A percentile compares a stretch with the other conserved stretches of the same genome.
phyloP scores from a whole-genome alignment of 2,329 filamentous ascomycete genomes.

The Lasiodiplodia sp. region DNA sequence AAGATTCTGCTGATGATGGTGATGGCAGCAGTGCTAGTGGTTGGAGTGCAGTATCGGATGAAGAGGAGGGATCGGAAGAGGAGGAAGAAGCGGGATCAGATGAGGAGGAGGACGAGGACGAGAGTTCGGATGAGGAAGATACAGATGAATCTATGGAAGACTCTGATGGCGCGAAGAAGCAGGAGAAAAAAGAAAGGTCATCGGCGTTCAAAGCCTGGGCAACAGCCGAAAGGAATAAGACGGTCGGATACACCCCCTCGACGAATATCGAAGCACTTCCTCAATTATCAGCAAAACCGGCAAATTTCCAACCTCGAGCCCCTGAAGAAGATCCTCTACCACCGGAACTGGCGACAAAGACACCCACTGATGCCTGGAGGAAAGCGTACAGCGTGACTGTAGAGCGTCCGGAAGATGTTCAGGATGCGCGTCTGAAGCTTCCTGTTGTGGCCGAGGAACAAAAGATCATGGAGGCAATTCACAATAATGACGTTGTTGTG shows the following conservation, averaged over 20 bases:
- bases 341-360: conserved; percentile 66
- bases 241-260: conserved; percentile 71
- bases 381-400: conserved; percentile 81
- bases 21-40: conserved; percentile 9
- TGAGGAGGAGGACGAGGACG: conserved; percentile 39
- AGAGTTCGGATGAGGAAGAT: conserved; percentile 37
- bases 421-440: conserved; percentile 78
- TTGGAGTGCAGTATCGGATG: conserved; percentile 18
- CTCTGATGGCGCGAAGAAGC: conserved; percentile 47
- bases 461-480: conserved; percentile 96
- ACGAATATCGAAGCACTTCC: conserved; percentile 38
- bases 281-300: conserved; percentile 55
- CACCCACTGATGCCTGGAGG: conserved; percentile 63
- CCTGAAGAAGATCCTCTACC: conserved; percentile 76
- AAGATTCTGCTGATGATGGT: conserved; percentile 41
- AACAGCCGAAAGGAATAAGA: conserved; percentile 81
- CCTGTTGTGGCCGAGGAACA: conserved; percentile 96
- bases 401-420: conserved; percentile 73
- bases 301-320: conserved; percentile 71
- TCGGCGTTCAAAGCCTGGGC: conserved; percentile 96
- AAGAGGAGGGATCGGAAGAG: conserved; percentile 45
- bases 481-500: conserved; percentile 88
- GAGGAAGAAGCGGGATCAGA: conserved; percentile 44
- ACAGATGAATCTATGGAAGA: conserved; percentile 42
- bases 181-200: conserved; percentile 53